Base-by-base conservation (phyloP, 2,329 filamentous ascomycete species). In the Stagonosporopsis vannaccii region DNA sequence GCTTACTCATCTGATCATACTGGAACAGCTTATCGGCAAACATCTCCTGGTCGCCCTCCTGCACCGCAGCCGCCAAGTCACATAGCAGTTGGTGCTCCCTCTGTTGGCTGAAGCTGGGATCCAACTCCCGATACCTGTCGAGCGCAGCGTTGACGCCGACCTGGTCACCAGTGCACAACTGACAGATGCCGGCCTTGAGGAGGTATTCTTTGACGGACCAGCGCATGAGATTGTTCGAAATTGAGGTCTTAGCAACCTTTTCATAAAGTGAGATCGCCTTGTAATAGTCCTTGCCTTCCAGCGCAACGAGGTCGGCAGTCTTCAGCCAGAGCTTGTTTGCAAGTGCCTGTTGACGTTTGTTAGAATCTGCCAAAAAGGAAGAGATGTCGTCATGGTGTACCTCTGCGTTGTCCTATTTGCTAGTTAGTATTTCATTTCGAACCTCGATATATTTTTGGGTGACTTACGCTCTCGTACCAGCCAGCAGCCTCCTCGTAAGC, bases 261-360 rank as follows among this genome's bases (percentile, higher is more conserved):
- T 98, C 94, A 79, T 90, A 97, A 65, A 75, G 66, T 28, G 68
- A 68, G 48, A 75, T 75, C 30, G 72, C 71, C 39, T 75, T 75
- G 64, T 75, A 75, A 59, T 75, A 88, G 80, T 96, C 97, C 74
- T 97, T 91, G 57, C 81, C 86, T 53, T 92, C 89, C 13, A 96
- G 79, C 12, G 91, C 95, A 6, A 91, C 84, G 41, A 97, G 82
- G 69, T 98, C 95, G 43, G 92, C 94, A 9, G 93, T 90, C 80
- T 97, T 97, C 65, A 97, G 86, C 82, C 86, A 96, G 57, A 95
- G 86, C 78, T 97, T 97, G 81, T 96, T 98, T 61, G 93, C 92
- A 28, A 97, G 84, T 32, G 90, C 71, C 71, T 74, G 63, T 57
- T 58, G 44, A 6, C n/a, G 20, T 26, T 23, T 20, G 56, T 75